phyloP scores from a whole-genome alignment of 495 filamentous ascomycete genomes.

The Pyrenula aspistea region DNA sequence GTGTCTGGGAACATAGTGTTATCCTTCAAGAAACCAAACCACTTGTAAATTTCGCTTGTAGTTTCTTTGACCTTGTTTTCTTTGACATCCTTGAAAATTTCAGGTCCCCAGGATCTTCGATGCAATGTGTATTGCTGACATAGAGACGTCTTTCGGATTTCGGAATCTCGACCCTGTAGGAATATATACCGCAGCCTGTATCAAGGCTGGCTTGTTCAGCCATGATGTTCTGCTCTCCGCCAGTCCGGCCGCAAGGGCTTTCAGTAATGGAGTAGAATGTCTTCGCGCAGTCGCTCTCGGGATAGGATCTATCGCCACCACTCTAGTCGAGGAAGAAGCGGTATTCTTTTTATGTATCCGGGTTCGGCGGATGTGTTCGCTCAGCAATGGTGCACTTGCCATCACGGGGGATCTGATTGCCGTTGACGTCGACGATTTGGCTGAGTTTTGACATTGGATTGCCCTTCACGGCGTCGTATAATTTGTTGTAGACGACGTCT shows the following conservation, averaged over 20 bases:
- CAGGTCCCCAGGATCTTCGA: not conserved
- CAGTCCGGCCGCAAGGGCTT: not conserved
- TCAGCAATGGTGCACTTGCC: not conserved
- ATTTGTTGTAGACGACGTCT: not conserved
- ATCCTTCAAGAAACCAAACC: not conserved
- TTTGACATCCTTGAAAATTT: not conserved
- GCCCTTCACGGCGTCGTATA: not conserved
- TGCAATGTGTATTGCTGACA: not conserved
- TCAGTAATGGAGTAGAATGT: not conserved
- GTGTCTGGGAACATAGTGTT: not conserved
- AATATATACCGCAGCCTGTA: not conserved
- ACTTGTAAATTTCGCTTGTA: not conserved
- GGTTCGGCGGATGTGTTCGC: not conserved
- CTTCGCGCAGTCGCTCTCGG: not conserved
- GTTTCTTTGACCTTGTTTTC: not conserved
- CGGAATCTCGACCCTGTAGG: not conserved
- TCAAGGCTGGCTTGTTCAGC: not conserved
- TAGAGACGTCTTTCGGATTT: not conserved
- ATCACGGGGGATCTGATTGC: not conserved
- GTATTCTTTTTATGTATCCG: not conserved
- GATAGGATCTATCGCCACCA: not conserved
- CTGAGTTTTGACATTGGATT: not conserved
- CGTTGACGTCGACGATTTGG: not conserved
- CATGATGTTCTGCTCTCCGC: not conserved
- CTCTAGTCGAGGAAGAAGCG: not conserved